Evolutionary conservation across 2,329 filamentous ascomycete species (phyloP).

Genomic region (Penicillium sp.): DNA sequence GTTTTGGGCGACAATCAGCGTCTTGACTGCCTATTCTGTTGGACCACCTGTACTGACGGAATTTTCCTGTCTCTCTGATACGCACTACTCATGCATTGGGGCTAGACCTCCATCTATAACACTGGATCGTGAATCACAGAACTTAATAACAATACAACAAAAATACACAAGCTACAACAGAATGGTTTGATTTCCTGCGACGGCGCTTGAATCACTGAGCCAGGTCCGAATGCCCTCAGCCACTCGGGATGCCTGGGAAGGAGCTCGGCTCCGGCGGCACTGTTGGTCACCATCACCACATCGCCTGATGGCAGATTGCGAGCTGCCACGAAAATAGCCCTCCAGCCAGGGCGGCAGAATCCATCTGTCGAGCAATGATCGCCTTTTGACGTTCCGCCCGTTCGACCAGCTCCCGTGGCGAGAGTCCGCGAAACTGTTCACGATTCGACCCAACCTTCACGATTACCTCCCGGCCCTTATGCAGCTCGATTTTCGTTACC

Average conservation of each 20-base stretch:
- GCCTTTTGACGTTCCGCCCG: neutral
- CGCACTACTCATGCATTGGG: too few relatives aligned
- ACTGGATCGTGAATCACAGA: too few relatives aligned
- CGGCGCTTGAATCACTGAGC: slow-evolving; percentile 5
- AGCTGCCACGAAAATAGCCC: slow-evolving; percentile 1
- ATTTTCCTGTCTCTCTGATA: too few relatives aligned
- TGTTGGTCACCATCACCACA: slow-evolving; percentile 4
- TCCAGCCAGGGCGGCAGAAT: slow-evolving; percentile 1
- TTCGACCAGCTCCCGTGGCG: slow-evolving; percentile 2
- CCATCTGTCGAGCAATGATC: slow-evolving; percentile 1
- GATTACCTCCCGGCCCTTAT: slow-evolving; percentile 4
- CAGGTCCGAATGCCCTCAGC: slow-evolving; percentile 5
- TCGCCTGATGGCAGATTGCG: slow-evolving; percentile 4
- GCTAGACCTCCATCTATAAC: too few relatives aligned
- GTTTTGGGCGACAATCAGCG: too few relatives aligned
- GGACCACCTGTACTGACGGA: too few relatives aligned
- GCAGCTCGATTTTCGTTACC: slow-evolving; percentile 2
- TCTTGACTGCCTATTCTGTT: too few relatives aligned
- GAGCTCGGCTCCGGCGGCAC: slow-evolving; percentile 1
- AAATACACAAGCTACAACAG: too few relatives aligned
- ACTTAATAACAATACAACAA: too few relatives aligned
- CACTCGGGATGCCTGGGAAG: slow-evolving; percentile 3
- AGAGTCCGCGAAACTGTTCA: slow-evolving; percentile 1
- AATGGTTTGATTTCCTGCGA: slow-evolving; percentile 3
- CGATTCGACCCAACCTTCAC: slow-evolving; percentile 4